Conservation (phyloP, 2,329 filamentous ascomycete genomes). For the Hypoxylon rubiginosum region DNA sequence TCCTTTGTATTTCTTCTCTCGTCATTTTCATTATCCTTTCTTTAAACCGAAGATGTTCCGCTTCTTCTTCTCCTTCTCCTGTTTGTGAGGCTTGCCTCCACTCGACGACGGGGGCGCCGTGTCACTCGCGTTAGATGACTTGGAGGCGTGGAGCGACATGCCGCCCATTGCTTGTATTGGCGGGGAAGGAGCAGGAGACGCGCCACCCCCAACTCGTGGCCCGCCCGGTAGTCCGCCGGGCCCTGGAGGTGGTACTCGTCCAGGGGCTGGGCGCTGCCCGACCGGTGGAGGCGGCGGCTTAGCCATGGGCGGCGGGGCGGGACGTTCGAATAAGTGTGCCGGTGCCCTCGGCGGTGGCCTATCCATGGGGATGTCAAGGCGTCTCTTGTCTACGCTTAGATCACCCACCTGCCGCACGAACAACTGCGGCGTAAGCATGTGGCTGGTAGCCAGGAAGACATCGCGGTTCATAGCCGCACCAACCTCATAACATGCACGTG, state of each 20-base stretch:
- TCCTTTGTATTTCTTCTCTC: not conserved
- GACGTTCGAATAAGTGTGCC: slow-evolving; percentile 84
- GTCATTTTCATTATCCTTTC: slow-evolving; percentile 57
- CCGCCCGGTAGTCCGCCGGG: slow-evolving; percentile 55
- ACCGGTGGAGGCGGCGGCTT: slow-evolving; percentile 47
- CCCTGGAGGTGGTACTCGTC: slow-evolving; percentile 48
- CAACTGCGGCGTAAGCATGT: slow-evolving; percentile 89
- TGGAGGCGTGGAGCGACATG: slow-evolving; percentile 61
- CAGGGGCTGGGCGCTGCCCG: slow-evolving; percentile 46
- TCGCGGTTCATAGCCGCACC: slow-evolving; percentile 80
- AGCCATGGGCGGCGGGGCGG: slow-evolving; percentile 63
- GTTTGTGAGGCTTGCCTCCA: slow-evolving; percentile 62
- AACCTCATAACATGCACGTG: slow-evolving; percentile 89
- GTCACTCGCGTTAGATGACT: slow-evolving; percentile 46
- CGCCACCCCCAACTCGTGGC: slow-evolving; percentile 45
- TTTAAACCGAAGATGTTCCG: slow-evolving; percentile 71
- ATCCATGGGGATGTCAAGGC: slow-evolving; percentile 85
- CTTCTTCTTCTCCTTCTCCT: slow-evolving; percentile 71
- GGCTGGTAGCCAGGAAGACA: slow-evolving; percentile 88
- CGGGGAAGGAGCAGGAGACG: slow-evolving; percentile 52
- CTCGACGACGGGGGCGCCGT: slow-evolving; percentile 36
- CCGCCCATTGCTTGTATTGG: slow-evolving; percentile 69
- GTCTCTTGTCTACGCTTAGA: slow-evolving; percentile 79
- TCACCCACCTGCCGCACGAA: slow-evolving; percentile 88
- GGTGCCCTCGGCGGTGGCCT: slow-evolving; percentile 85